Evolutionary conservation across 805 yeast species (phyloP).

Genomic region (Teunomyces panamensis): DNA sequence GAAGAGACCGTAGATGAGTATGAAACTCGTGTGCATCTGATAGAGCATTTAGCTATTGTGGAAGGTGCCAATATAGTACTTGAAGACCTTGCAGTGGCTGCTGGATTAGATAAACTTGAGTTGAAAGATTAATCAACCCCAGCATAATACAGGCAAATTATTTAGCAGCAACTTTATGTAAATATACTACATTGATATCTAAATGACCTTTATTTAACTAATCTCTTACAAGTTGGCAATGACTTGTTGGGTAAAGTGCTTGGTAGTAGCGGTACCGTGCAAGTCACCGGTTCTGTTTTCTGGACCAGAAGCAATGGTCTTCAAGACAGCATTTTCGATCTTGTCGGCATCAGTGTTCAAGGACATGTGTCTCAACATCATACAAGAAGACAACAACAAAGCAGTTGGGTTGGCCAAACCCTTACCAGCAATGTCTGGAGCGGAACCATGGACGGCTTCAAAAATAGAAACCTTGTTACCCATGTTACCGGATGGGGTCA

Average conservation of each 20-base stretch:
- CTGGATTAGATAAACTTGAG: constrained; percentile 1
- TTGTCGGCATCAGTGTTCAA: constrained; percentile 75
- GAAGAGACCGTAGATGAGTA: constrained; percentile 78
- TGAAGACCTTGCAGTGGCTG: constrained; percentile 21
- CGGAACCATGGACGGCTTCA: constrained; percentile 99
- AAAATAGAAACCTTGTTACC: constrained; percentile 97
- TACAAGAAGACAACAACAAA: constrained; percentile 87
- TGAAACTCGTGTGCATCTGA: constrained; percentile 75
- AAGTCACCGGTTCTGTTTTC: constrained; percentile 96
- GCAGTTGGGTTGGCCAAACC: constrained; percentile 99
- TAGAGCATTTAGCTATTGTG: constrained; percentile 90
- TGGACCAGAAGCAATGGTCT: constrained; percentile 91
- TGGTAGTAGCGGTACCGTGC: constrained; percentile 87
- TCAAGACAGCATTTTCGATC: constrained; percentile 83
- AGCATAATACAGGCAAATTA: background rate
- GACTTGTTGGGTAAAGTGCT: constrained; percentile 88
- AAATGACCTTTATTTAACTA: constrained; percentile 5
- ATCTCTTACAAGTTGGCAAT: constrained; percentile 61
- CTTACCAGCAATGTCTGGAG: constrained; percentile 99
- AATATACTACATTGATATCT: background rate
- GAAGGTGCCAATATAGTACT: constrained; percentile 78
- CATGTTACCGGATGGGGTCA: constrained; percentile 99
- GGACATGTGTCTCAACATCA: constrained; percentile 99
- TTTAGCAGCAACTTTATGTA: background rate
- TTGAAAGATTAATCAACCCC: background rate